Evolutionary conservation across 208 protist genomes (phyloP).

Genomic region (Wallacemonas sp.): DNA sequence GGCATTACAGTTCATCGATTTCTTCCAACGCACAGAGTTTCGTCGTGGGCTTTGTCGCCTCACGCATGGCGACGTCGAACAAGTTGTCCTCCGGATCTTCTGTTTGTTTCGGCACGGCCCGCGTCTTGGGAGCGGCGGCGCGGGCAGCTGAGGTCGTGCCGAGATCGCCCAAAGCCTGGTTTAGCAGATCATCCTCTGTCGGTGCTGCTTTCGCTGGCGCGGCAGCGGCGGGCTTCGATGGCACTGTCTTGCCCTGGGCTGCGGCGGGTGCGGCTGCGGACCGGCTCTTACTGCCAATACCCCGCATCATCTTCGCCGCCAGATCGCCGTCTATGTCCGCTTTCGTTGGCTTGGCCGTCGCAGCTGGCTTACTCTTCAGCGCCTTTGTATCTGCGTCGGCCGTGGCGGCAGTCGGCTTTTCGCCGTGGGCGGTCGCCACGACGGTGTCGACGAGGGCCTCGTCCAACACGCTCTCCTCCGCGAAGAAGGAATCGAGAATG

Average conservation of each 20-base stretch:
- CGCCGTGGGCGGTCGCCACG: not conserved
- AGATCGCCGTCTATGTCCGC: conserved; percentile 1
- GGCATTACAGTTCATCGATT: conserved; percentile 14
- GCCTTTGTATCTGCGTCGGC: not conserved
- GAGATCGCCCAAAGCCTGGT: not conserved
- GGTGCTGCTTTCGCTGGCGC: not conserved
- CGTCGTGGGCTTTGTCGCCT: not conserved
- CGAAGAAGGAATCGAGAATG: conserved; percentile 44
- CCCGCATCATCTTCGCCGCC: conserved; percentile 8
- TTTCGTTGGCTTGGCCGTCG: not conserved
- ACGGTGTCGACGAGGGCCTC: conserved; percentile 34
- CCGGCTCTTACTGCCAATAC: not conserved
- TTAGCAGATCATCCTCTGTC: conserved; percentile 5
- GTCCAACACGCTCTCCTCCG: conserved; percentile 29
- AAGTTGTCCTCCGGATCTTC: conserved; percentile 1
- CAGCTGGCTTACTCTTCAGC: not conserved
- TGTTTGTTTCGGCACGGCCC: not conserved
- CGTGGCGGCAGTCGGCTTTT: not conserved
- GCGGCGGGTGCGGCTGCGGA: not conserved
- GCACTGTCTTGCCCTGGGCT: no score
- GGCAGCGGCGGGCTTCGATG: not conserved
- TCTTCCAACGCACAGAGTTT: not conserved
- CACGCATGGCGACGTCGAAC: conserved; percentile 6
- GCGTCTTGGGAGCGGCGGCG: not conserved
- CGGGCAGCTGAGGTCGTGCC: not conserved